phyloP scores from a whole-genome alignment of 78 protist species.

The Bodo saltans region DNA sequence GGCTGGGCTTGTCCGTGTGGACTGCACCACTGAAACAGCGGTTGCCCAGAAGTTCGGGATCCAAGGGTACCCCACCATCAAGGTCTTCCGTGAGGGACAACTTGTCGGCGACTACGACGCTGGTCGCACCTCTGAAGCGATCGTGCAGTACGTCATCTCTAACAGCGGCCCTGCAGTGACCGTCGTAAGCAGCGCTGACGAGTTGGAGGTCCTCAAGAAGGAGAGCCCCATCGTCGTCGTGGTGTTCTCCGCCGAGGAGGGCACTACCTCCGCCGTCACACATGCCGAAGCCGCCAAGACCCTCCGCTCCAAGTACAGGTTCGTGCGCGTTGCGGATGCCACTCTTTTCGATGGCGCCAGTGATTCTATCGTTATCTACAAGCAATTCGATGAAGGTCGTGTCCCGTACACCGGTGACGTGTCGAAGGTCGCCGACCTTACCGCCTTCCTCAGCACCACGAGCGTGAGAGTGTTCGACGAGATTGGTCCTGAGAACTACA shows the following conservation, averaged over 20 bases:
- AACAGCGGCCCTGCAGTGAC: slow-evolving; percentile 47
- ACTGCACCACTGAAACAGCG: slow-evolving; percentile 16
- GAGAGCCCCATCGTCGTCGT: not conserved
- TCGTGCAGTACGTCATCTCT: slow-evolving; percentile 44
- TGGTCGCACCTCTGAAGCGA: slow-evolving; percentile 52
- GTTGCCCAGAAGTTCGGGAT: slow-evolving; percentile 14
- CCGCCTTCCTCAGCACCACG: not conserved
- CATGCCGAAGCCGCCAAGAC: slow-evolving; percentile 26
- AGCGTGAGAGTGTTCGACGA: not conserved
- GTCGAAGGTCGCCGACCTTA: no score
- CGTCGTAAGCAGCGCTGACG: slow-evolving; percentile 35
- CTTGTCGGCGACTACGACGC: slow-evolving; percentile 59
- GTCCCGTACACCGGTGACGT: not conserved
- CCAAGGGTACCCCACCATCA: slow-evolving; percentile 39
- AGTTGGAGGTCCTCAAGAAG: not conserved
- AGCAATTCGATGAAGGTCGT: slow-evolving; percentile 6
- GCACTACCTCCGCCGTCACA: not conserved
- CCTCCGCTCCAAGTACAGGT: not conserved
- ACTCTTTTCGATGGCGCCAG: no score
- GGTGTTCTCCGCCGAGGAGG: slow-evolving; percentile 1
- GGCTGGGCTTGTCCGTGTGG: slow-evolving; percentile 26
- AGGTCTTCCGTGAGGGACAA: slow-evolving; percentile 43
- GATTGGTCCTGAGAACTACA: slow-evolving; percentile 33
- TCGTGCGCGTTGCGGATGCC: not conserved
- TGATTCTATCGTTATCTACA: not conserved